Percentiles rank a stretch among this genome's conserved stretches.
Evolutionary conservation across 805 yeast species (phyloP).

Genomic region (Spencermartinsiella europaea): DNA sequence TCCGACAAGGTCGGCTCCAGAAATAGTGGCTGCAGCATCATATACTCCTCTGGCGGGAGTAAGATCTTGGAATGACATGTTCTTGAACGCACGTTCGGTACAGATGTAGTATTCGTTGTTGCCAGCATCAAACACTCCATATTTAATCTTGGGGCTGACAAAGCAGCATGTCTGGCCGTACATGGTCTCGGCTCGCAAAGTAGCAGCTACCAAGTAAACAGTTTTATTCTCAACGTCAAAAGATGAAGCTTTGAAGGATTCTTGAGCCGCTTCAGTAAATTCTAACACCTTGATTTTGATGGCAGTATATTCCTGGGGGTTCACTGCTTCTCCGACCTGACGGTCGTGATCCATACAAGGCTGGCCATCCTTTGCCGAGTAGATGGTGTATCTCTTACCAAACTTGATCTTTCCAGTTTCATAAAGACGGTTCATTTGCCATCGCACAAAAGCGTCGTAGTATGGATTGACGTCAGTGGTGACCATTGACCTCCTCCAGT

Average conservation of each 20-base stretch:
- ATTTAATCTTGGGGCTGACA: slow-evolving; percentile 88
- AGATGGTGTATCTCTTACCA: slow-evolving; percentile 96
- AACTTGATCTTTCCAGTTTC: slow-evolving; percentile 88
- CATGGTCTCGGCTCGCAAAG: slow-evolving; percentile 98
- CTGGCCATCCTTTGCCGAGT: slow-evolving; percentile 97
- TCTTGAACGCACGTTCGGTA: slow-evolving; percentile 93
- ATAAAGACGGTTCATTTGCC: slow-evolving; percentile 91
- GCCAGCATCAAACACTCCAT: slow-evolving; percentile 88
- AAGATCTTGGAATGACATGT: slow-evolving; percentile 92
- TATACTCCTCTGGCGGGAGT: slow-evolving; percentile 84
- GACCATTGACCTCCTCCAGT: slow-evolving; percentile 95
- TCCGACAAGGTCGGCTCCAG: slow-evolving; percentile 76
- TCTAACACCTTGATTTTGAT: slow-evolving; percentile 74
- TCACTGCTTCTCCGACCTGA: slow-evolving; percentile 92
- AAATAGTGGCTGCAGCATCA: slow-evolving; percentile 51
- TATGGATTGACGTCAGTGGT: slow-evolving; percentile 95
- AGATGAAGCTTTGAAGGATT: slow-evolving; percentile 35
- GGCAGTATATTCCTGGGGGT: slow-evolving; percentile 94
- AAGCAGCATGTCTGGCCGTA: slow-evolving; percentile 98
- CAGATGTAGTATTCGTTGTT: slow-evolving; percentile 68
- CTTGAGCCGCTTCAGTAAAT: slow-evolving; percentile 53
- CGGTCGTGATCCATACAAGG: slow-evolving; percentile 99
- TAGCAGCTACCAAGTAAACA: slow-evolving; percentile 86
- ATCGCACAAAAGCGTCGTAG: slow-evolving; percentile 90
- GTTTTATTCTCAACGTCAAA: slow-evolving; percentile 52